These are phyloP conservation scores for Periconia sp. DNA, from an alignment of 2,329 filamentous ascomycete species.

Conservation along the genomic window DNA sequence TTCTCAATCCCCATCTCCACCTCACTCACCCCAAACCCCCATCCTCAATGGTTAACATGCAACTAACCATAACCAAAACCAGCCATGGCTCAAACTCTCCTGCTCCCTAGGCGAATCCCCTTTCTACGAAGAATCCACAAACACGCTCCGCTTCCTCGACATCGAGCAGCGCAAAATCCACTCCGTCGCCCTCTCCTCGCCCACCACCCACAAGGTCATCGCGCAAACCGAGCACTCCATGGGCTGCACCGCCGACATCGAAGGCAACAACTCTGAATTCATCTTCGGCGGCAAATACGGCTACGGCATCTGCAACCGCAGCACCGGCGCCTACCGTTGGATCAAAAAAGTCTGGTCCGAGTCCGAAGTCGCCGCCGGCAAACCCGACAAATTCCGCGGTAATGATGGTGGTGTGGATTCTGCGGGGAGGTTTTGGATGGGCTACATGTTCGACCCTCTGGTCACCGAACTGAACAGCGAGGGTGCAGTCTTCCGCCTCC, in stretches of 20 bases:
- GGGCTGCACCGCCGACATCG: constrained; percentile 73
- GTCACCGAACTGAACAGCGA: constrained; percentile 55
- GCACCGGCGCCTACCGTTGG: constrained; percentile 58
- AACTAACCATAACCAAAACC: background rate
- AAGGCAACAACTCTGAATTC: constrained; percentile 68
- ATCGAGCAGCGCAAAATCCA: constrained; percentile 78
- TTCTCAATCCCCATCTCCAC: background rate
- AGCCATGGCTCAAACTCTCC: constrained; percentile 61
- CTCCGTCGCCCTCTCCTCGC: constrained; percentile 64
- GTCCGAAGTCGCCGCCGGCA: constrained; percentile 48
- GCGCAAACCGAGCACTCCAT: constrained; percentile 59
- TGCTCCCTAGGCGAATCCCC: constrained; percentile 74
- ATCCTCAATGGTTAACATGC: background rate
- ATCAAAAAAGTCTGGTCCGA: constrained; percentile 60
- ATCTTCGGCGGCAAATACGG: constrained; percentile 80
- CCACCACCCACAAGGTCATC: constrained; percentile 58
- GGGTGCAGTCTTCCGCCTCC: constrained; percentile 71
- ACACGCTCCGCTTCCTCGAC: constrained; percentile 76
- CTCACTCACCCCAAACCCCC: background rate
- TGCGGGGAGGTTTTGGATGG: constrained; percentile 80
- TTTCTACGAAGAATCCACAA: constrained; percentile 67
- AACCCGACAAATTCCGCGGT: constrained; percentile 58
- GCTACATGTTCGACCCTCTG: constrained; percentile 81
- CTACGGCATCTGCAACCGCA: constrained; percentile 73
- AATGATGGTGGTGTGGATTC: constrained; percentile 86